These are phyloP conservation scores for Pseudogymnoascus sp. DNA, from an alignment of 2,329 filamentous ascomycete genomes.

Conservation along the genomic window DNA sequence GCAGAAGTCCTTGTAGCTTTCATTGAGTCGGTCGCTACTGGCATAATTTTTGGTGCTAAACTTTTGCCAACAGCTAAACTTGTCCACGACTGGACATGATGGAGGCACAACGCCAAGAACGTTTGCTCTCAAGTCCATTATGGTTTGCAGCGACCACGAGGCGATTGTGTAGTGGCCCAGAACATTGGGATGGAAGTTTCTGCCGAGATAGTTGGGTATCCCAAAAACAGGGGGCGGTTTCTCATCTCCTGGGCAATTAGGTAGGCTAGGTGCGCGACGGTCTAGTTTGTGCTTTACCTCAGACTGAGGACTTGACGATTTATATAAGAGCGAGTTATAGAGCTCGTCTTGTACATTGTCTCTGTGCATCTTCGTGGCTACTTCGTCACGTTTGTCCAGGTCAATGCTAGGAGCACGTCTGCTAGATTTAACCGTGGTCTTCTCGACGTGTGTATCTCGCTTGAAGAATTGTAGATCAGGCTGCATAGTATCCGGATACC, in stretches of 20 bases:
- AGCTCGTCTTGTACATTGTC: background rate
- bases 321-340: background rate
- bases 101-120: background rate
- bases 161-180: constrained; percentile 25
- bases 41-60: constrained; percentile 21
- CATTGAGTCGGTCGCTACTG: constrained; percentile 18
- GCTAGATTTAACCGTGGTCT: background rate
- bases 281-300: background rate
- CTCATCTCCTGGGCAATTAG: background rate
- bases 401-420: too few species aligned
- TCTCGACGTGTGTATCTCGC: background rate
- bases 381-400: background rate
- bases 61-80: background rate
- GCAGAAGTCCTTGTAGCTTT: constrained; percentile 27
- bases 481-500: background rate
- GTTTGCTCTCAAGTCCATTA: background rate
- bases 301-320: background rate
- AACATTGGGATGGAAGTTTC: constrained; percentile 30
- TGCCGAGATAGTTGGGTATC: constrained; percentile 10
- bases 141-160: constrained; percentile 20
- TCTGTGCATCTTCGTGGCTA: background rate
- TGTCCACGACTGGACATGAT: background rate
- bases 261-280: background rate
- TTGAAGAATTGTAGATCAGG: background rate
- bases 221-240: constrained; percentile 26